Base-by-base conservation (phyloP, 768 basidiomycete genomes). In the Leccinellum albellum region DNA sequence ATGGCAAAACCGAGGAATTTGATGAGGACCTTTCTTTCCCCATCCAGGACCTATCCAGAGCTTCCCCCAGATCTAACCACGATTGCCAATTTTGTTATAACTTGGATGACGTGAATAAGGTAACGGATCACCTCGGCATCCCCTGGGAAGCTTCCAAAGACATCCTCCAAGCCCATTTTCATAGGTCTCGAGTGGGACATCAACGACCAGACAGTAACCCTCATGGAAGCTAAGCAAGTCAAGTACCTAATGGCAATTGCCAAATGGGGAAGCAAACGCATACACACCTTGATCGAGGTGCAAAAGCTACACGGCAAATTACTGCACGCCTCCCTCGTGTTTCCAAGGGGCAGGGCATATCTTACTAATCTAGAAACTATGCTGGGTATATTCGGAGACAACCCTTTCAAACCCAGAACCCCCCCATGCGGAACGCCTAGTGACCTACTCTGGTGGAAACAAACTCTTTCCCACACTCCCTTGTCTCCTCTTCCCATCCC, bases 351-450 rank as follows among this genome's bases (percentile, higher is more conserved):
- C 1, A 65, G 72, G 0, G 72, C 50, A 0, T 54, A 60, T 2
- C 33, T 62, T 3, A n/a, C 9, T 0, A 40, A 46, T 13, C 9
- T 62, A 29, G 75, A 81, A 53, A 2, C 23, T 1, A 73, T 79
- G 65, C 55, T 81, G 0, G 62, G 60, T 1, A 51, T 64, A 1
- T 74, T 64, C 44, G 17, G 50, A 42, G 21, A 71, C 15, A 40
- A 58, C 57, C 76, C 75, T 20, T 73, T 74, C 62, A 26, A 57
- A n/a, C 74, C 67, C 2, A 3, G 28, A 7, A 23, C 65, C 49
- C 23, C 55, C 40, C n/a, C 50, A 67, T 1, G 6, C 9, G 1
- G 32, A 53, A 17, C 4, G 9, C 3, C 1, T 0, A 6, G 35
- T 0, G 21, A 47, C n/a, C 14, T 63, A 0, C 4, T 0, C 8